Evolutionary conservation across 768 basidiomycete genomes (phyloP), one percentile per base, ranked within the genome.

Genomic region (Hypsizygus marmoreus): DNA sequence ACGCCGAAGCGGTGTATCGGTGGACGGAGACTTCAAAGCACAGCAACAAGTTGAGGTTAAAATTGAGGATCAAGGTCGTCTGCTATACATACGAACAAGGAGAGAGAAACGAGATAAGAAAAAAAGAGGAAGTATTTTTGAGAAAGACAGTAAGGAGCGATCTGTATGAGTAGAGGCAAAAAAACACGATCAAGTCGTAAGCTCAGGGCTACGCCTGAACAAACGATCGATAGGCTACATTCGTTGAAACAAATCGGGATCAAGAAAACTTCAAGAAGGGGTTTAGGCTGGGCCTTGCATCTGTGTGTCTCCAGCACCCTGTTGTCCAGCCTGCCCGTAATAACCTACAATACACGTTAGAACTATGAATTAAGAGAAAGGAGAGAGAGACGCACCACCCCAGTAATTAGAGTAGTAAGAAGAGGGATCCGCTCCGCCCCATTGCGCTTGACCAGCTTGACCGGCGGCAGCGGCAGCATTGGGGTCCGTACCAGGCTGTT

Each of bases 331-430:
- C 66, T 91, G 90, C 40, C 81, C 80, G 56, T 92, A 92, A 60
- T 92, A 92, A 53, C 88, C 90, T 91, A 42, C 2, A 30, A 20
- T 40, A 51, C 49, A 24, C 14, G 40, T 49, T 14, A 57, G 49
- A 40, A 49, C 39, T 41, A 44, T 30, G 44, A 22, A 8, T 13
- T 39, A 48, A 22, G 12, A 28, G 13, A 31, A 17, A 30, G 20
- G 23, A 19, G 26, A 31, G 4, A 26, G 10, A 13, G 40, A 72
- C 83, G 58, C 49, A 91, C 88, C 86, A 62, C 87, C 84, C 88
- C 88, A 90, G 63, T 90, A 89, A 62, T 86, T 86, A 44, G 81
- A 81, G 66, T 89, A 89, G 67, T 89, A 89, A 48, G 76, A 77
- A 60, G 71, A 84, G 45, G 86, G 82, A 60, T 90, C 88, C 36